Evolutionary conservation across 2,329 filamentous ascomycete genomes (phyloP), one percentile per base, ranked within the genome.

Genomic region (Phaeosphaeriaceae sp.): DNA sequence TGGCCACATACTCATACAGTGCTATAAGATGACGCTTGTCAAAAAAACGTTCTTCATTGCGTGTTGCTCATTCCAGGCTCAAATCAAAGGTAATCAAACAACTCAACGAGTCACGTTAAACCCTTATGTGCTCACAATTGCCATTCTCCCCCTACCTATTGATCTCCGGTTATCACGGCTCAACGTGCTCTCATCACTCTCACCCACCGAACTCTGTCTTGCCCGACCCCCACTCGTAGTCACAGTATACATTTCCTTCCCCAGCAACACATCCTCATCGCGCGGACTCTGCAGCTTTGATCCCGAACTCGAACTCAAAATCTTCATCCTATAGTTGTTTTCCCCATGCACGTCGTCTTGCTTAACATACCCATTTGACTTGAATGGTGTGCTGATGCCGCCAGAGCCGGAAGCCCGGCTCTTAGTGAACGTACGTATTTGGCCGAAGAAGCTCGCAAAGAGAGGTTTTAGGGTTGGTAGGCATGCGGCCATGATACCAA

Each of bases 401-500:
- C 48, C 49, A 3, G 47, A 58, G n/a, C 54, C 49, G 13, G 45
- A 46, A 6, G 29, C 45, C 20, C 52, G 54, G 17, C 56, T 54
- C 33, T 50, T 55, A 6, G 54, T 59, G 6, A 64, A 46, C 65
- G 58, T 54, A 29, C 60, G 55, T 12, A 66, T 37, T 8, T 44
- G 40, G 41, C 55, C 58, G 50, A 66, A 65, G 48, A 61, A 60
- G 48, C 46, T 55, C 13, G 63, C 55, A 33, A 68, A 57, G 32
- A 70, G 54, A 7, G 66, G 59, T 42, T 64, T 68, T 21, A 68
- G 57, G 2, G 66, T 65, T 8, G 66, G 66, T 1, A 70, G 59
- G 30, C 61, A 66, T 26, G 64, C 63, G 9, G 64, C 66, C 28
- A 63, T 62, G 41, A 70, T 67, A n/a, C 66, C 64, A 8, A 68